A percentile compares a stretch with the other conserved stretches of the same genome.
These are phyloP conservation scores for Alnus glutinosa DNA, from an alignment of 306 rosid species.

Conservation along the genomic window DNA sequence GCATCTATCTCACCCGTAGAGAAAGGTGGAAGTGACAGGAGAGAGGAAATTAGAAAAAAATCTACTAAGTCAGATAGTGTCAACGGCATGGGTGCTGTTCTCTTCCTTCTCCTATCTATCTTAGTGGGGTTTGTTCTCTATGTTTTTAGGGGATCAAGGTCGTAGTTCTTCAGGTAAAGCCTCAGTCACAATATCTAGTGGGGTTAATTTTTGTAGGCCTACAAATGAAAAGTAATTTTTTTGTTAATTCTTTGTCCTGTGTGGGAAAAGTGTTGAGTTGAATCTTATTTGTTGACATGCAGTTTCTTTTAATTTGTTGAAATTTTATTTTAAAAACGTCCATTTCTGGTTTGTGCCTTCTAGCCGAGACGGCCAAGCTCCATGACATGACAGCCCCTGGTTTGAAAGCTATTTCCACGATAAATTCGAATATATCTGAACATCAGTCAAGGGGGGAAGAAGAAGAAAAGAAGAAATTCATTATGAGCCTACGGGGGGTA, in stretches of 20 bases:
- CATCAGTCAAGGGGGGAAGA: no score
- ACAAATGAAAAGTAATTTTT: not conserved
- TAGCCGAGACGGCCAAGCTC: no score
- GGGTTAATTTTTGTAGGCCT: not conserved
- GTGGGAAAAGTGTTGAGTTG: not conserved
- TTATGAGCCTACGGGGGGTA: no score
- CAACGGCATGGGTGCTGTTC: constrained; percentile 46
- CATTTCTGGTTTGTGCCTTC: no score
- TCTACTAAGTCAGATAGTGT: constrained; percentile 29
- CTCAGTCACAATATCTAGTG: not conserved
- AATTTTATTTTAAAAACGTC: no score
- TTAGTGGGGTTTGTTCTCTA: constrained; percentile 52
- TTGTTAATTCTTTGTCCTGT: not conserved
- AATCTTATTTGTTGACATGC: not conserved
- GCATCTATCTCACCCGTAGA: constrained; percentile 30
- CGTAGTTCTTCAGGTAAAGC: constrained; percentile 4
- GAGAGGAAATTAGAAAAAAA: constrained; percentile 29
- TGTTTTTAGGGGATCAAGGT: constrained; percentile 23
- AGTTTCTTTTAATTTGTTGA: not conserved
- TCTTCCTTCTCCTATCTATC: constrained; percentile 58
- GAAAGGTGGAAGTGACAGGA: constrained; percentile 34
- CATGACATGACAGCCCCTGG: no score
- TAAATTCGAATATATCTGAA: no score
- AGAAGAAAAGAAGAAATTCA: no score
- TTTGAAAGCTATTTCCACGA: no score